phyloP scores from a whole-genome alignment of 495 filamentous ascomycete species.

The Penicillium angulare region DNA sequence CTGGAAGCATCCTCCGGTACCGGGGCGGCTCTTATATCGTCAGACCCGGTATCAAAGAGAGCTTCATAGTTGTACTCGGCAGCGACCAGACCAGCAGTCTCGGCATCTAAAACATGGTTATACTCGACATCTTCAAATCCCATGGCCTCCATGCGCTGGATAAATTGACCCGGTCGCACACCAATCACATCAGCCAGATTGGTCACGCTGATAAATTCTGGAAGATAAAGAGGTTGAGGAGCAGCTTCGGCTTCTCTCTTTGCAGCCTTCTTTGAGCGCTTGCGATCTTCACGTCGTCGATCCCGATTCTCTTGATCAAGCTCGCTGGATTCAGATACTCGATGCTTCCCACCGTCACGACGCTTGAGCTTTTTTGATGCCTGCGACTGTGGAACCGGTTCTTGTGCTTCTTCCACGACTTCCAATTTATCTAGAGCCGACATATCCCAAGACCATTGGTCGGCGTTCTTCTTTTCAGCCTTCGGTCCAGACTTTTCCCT shows the following conservation, averaged over 20 bases:
- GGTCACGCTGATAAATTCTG: conserved; percentile 84
- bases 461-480: conserved; percentile 10
- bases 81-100: conserved; percentile 87
- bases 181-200: conserved; percentile 79
- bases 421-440: conserved; percentile 29
- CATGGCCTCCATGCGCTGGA: conserved; percentile 63
- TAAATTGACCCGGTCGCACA: conserved; percentile 69
- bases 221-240: conserved; percentile 70
- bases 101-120: conserved; percentile 82
- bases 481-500: conserved; percentile 2
- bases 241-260: conserved; percentile 35
- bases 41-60: conserved; percentile 65
- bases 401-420: conserved; percentile 11
- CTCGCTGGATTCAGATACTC: conserved; percentile 26
- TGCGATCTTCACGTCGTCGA: conserved; percentile 37
- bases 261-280: conserved; percentile 48
- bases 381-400: background rate
- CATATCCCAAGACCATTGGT: conserved; percentile 38
- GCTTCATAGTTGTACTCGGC: conserved; percentile 93
- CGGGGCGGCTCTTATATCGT: conserved; percentile 74
- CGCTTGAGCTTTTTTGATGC: conserved; percentile 28
- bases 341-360: conserved; percentile 24
- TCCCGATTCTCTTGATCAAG: conserved; percentile 36
- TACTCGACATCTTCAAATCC: conserved; percentile 81
- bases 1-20: conserved; percentile 64